A percentile compares a stretch with the other conserved stretches of the same genome.
Conservation (phyloP, 768 basidiomycete species). For the Calocybe cyanea region DNA sequence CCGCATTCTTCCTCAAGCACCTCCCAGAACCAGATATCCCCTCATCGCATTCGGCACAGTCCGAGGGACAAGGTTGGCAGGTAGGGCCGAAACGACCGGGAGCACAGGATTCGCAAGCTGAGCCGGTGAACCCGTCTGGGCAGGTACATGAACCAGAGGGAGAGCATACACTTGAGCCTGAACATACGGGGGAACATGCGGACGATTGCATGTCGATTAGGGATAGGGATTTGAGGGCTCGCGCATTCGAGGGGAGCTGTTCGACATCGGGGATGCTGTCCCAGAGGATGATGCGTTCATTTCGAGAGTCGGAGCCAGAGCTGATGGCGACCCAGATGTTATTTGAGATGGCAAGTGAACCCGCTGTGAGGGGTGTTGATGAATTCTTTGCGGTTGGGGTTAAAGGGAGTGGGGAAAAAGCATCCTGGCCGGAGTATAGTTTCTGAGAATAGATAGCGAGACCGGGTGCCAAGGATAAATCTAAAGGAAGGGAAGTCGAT, state of each 20-base stretch:
- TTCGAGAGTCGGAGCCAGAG: conserved; percentile 47
- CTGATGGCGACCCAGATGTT: conserved; percentile 68
- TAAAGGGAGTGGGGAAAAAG: conserved; percentile 56
- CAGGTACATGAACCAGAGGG: conserved; percentile 70
- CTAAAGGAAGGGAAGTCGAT: conserved; percentile 58
- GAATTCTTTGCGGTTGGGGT: conserved; percentile 38
- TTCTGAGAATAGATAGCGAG: conserved; percentile 59
- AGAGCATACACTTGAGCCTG: conserved; percentile 70
- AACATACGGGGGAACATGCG: conserved; percentile 72
- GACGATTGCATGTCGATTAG: conserved; percentile 71
- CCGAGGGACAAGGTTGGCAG: conserved; percentile 67
- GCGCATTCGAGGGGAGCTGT: conserved; percentile 51
- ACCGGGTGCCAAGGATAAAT: conserved; percentile 63
- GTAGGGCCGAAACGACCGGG: conserved; percentile 70
- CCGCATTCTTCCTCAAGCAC: conserved; percentile 54
- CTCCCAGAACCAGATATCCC: conserved; percentile 75
- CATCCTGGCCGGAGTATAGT: conserved; percentile 62
- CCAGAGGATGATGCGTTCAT: conserved; percentile 68
- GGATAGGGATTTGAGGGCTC: conserved; percentile 44
- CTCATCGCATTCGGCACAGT: conserved; percentile 71
- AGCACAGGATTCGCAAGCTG: conserved; percentile 76
- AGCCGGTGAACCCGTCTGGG: conserved; percentile 68
- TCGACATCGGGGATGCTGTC: conserved; percentile 72
- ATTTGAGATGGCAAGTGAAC: conserved; percentile 64
- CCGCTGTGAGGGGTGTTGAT: conserved; percentile 47